Evolutionary conservation across 139 green algal genomes (phyloP), one percentile per base, ranked within the genome.

Genomic region (Coelastrella sp.): DNA sequence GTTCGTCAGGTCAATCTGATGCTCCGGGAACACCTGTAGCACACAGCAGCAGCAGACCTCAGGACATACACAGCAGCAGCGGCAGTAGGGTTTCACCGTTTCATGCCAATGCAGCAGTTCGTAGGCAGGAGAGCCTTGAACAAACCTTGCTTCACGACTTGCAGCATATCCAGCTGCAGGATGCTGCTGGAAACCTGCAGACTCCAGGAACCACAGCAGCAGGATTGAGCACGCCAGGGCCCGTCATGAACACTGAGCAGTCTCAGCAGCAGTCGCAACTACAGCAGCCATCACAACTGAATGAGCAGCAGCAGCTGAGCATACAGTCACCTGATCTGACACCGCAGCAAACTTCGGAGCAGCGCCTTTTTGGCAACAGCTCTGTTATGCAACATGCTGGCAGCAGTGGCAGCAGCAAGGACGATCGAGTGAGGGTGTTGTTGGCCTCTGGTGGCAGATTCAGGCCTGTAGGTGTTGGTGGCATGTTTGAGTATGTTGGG

Each of bases 401-500:
- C 63, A 72, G 64, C 64, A 35, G 34, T 3, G 30, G 64, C 64
- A 73, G 64, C 34, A 50, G 32, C 11, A 43, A 6, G 13, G 34
- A 45, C 34, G 64, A 73, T 32, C 27, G 32, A 0, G 64, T 73
- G 64, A 32, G 64, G 11, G 64, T 35, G 8, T 35, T 73, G 27
- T 23, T 73, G 30, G 32, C 64, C 17, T 35, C 41, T 50, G 64
- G 64, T 3, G 64, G 64, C 34, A 35, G 27, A 0, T 73, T 73
- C 34, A 73, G 64, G 64, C 64, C 41, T 6, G 37, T 35, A 5
- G 64, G 64, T 15, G 34, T 73, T 2, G 64, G 34, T 0, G 64
- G 64, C 34, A 73, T 73, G 64, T 73, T 32, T 32, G 34, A 34
- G 34, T 73, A 73, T 43, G 64, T 73, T 32, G 64, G 64, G 41